Base-by-base conservation (phyloP, 2,329 filamentous ascomycete genomes). In the Neonectria neomacrospora region DNA sequence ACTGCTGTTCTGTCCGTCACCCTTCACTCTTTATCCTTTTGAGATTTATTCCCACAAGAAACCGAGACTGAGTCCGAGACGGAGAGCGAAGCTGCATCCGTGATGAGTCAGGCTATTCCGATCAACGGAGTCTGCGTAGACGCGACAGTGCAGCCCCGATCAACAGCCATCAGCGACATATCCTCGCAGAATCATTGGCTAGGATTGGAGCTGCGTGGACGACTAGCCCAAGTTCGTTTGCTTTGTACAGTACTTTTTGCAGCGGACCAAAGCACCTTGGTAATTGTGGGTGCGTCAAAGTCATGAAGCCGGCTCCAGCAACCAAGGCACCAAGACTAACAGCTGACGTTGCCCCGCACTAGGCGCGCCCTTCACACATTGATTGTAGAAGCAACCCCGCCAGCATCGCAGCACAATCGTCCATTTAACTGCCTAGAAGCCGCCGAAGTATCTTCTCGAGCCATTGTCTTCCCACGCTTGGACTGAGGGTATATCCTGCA, bases 301-400 rank as follows among this genome's bases (percentile, higher is more conserved):
- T 26, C 23, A 26, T 26, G 3, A 26, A 26, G 23, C 23, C 23
- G 23, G 23, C 23, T 26, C 23, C 23, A 6, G 23, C 23, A 26
- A 26, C 23, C 23, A 26, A n/a, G n/a, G 23, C 23, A 6, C 23
- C 23, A 26, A 6, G 23, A 26, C 23, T 26, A 26, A 26, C 23
- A 26, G 23, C 3, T 26, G 23, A 26, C 23, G 3, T 26, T 26
- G 54, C 53, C 47, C 44, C 45, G 51, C 37, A 50, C 37, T 7
- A 42, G 48, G 54, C 51, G 60, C 54, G 60, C 54, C 54, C 54
- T 62, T 58, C 28, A 62, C 54, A 58, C 16, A 14, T 18, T 10
- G 26, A 58, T 54, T 62, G 48, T 28, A 62, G 34, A 52, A 20
- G 18, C 58, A 52, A 7, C 58, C 47, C 58, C 53, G 41, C 58